These are phyloP conservation scores for Sabuloglossum arenarium DNA, from an alignment of 495 filamentous ascomycete species.

Conservation along the genomic window DNA sequence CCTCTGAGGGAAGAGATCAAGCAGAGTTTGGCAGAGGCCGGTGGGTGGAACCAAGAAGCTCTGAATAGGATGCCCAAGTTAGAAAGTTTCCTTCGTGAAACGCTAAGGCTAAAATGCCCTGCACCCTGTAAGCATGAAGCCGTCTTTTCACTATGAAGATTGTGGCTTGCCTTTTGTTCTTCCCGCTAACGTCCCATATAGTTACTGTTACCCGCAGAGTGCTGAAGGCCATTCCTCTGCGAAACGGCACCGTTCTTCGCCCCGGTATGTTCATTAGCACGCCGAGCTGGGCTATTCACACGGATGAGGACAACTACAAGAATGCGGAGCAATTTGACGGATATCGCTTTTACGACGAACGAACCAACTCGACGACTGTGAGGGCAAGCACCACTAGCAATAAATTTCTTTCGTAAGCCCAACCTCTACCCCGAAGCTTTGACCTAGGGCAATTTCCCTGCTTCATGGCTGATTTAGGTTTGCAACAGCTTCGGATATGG, in stretches of 20 bases:
- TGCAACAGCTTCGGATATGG: not conserved
- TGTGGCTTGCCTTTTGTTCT: not conserved
- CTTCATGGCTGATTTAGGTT: too few relatives aligned
- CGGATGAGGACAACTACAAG: not conserved
- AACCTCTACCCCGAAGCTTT: too few relatives aligned
- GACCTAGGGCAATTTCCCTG: too few relatives aligned
- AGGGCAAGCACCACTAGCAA: not conserved
- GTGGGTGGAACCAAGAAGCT: slow-evolving; percentile 1
- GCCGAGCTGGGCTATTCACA: not conserved
- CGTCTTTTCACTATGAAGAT: not conserved
- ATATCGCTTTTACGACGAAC: not conserved
- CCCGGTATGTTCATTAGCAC: not conserved
- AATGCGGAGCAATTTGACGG: not conserved
- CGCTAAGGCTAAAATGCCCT: not conserved
- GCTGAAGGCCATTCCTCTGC: not conserved
- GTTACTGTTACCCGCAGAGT: not conserved
- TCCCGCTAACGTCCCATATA: too few relatives aligned
- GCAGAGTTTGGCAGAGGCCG: not conserved
- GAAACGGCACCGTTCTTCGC: not conserved
- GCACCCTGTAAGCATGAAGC: not conserved
- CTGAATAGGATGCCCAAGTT: slow-evolving; percentile 1
- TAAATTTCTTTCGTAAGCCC: not conserved
- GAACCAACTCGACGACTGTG: not conserved
- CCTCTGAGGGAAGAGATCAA: not conserved
- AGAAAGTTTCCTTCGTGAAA: slow-evolving; percentile 1